Evolutionary conservation across 2,329 filamentous ascomycete species (phyloP).

Genomic region (Fusarium dlaminii): DNA sequence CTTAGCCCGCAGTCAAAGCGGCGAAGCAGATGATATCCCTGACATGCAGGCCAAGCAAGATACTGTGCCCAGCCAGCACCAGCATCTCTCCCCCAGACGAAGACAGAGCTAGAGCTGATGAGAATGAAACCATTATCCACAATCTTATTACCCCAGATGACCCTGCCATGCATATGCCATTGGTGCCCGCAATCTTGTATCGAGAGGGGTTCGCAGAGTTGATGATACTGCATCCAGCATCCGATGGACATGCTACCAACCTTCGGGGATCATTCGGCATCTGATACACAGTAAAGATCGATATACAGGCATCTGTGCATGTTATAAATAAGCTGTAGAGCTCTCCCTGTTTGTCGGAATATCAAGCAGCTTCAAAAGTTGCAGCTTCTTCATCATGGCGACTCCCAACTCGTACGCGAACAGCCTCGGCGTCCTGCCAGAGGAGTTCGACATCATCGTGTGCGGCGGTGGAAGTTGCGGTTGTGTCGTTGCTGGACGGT

Average conservation of each 20-base stretch:
- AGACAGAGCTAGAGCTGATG: slow-evolving; percentile 8
- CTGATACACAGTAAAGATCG: slow-evolving; percentile 11
- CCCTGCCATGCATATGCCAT: slow-evolving; percentile 21
- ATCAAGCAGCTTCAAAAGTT: neutral
- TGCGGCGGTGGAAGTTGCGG: slow-evolving; percentile 77
- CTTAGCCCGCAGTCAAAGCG: slow-evolving; percentile 6
- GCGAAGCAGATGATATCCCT: slow-evolving; percentile 28
- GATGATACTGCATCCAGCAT: slow-evolving; percentile 25
- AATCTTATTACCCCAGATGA: slow-evolving; percentile 25
- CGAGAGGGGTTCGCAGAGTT: slow-evolving; percentile 31
- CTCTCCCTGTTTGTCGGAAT: neutral
- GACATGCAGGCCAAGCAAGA: slow-evolving; percentile 28
- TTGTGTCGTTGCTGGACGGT: slow-evolving; percentile 66
- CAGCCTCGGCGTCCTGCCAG: slow-evolving; percentile 59
- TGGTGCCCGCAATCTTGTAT: slow-evolving; percentile 39
- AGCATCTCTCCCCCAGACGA: neutral
- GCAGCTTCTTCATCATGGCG: slow-evolving; percentile 29
- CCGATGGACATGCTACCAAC: slow-evolving; percentile 14
- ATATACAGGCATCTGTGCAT: neutral
- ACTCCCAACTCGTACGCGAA: slow-evolving; percentile 29
- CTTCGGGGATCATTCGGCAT: slow-evolving; percentile 37
- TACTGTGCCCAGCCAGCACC: neutral
- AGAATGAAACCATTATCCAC: slow-evolving; percentile 33
- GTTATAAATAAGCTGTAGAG: slow-evolving; percentile 22
- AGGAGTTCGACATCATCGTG: slow-evolving; percentile 84